Conservation (phyloP, 257 asterid species). For the Ophiorrhiza pumila region DNA sequence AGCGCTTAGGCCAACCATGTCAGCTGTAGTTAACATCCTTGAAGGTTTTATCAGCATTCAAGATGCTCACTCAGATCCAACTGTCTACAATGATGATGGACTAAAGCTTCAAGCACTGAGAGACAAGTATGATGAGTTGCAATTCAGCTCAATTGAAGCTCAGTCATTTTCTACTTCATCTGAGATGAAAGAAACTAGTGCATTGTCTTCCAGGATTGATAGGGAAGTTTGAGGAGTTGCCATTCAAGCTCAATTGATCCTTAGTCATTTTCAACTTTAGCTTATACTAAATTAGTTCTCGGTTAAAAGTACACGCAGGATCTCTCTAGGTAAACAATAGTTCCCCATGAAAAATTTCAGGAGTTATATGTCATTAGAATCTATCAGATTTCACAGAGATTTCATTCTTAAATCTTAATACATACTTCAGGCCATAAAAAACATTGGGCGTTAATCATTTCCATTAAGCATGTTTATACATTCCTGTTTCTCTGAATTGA, state of each 20-base stretch:
- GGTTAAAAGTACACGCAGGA: background rate
- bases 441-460: background rate
- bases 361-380: no score
- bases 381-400: background rate
- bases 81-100: conserved; percentile 34
- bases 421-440: background rate
- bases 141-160: conserved; percentile 22
- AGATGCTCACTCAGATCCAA: conserved; percentile 42
- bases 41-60: conserved; percentile 37
- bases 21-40: conserved; percentile 53
- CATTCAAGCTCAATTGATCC: background rate
- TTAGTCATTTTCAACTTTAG: background rate
- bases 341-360: background rate
- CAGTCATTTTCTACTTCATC: conserved; percentile 12
- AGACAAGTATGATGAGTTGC: conserved; percentile 39
- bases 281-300: background rate
- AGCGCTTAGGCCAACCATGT: conserved; percentile 61
- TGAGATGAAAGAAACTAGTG: background rate
- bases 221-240: background rate
- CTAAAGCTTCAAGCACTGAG: conserved; percentile 40
- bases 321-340: background rate
- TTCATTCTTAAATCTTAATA: no score
- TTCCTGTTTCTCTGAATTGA: background rate
- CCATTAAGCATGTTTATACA: background rate
- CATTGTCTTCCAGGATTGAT: background rate